Conservation (phyloP, 1,284 basidiomycete genomes). For the Butyriboletus appendiculatus region DNA sequence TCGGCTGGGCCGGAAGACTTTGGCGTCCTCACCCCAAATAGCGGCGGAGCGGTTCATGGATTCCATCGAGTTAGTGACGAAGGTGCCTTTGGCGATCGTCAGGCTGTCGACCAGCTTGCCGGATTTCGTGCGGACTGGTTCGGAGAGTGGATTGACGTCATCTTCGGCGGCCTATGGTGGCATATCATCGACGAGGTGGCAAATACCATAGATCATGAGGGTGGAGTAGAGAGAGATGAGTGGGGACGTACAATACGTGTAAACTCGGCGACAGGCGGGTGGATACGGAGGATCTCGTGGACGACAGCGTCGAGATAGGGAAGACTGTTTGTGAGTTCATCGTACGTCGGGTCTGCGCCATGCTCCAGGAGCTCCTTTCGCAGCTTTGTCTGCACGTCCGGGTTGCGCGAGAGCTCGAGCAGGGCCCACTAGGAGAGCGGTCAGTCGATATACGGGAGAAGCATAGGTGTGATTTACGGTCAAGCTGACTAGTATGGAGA, state of each 20-base stretch:
- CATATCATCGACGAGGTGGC: no score
- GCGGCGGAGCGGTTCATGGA: conserved; percentile 48
- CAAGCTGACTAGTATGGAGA: conserved; percentile 21
- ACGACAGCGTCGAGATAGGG: conserved; percentile 24
- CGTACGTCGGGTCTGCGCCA: conserved; percentile 12
- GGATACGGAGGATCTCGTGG: conserved; percentile 23
- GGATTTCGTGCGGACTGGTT: conserved; percentile 2
- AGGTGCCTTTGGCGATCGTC: conserved; percentile 45
- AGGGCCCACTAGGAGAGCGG: conserved; percentile 27
- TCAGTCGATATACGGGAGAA: background rate
- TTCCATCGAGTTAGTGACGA: conserved; percentile 42
- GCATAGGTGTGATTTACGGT: conserved; percentile 13
- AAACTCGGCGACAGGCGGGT: conserved; percentile 32
- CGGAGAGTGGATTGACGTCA: conserved; percentile 52
- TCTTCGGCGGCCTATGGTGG: conserved; percentile 44
- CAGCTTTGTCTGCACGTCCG: conserved; percentile 6
- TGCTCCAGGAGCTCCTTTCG: conserved; percentile 9
- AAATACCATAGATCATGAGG: background rate
- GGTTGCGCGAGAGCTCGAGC: conserved; percentile 26
- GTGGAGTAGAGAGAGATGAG: background rate
- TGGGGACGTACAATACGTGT: conserved; percentile 39
- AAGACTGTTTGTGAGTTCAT: conserved; percentile 17
- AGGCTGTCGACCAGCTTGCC: conserved; percentile 42
- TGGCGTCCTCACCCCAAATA: conserved; percentile 46
- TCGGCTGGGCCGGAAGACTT: conserved; percentile 39